Evolutionary conservation across 345 rosid genomes (phyloP).

Genomic region (Syzygium oleosum): DNA sequence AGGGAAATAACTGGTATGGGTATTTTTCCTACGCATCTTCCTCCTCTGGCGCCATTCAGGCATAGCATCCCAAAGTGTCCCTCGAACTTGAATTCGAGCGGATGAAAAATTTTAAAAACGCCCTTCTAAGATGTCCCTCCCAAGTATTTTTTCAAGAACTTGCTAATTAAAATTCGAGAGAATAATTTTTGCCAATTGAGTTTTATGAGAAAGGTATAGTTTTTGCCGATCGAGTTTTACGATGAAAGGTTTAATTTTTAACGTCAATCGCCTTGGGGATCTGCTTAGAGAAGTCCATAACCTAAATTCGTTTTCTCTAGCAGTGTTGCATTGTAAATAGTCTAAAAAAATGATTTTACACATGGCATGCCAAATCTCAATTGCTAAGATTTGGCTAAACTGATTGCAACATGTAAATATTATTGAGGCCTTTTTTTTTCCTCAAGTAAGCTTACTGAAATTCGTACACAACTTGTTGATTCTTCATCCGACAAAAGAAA

Average conservation of each 20-base stretch:
- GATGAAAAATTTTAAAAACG: too few relatives aligned
- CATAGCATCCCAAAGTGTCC: background rate
- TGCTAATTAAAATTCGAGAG: background rate
- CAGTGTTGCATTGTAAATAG: background rate
- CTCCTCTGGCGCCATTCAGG: background rate
- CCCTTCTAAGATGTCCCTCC: background rate
- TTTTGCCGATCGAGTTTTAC: background rate
- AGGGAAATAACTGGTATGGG: background rate
- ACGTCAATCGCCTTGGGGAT: background rate
- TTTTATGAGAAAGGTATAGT: background rate
- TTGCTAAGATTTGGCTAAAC: background rate
- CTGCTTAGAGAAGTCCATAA: background rate
- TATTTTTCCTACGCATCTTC: background rate
- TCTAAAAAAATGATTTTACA: background rate
- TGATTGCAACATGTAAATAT: background rate
- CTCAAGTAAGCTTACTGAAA: background rate
- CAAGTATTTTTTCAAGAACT: background rate
- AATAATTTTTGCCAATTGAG: background rate
- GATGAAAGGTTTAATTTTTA: background rate
- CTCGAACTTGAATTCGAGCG: background rate
- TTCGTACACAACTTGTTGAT: background rate
- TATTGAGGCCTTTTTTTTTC: background rate
- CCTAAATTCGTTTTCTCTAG: background rate
- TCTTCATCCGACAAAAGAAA: background rate
- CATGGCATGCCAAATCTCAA: background rate